Conservation (phyloP, 768 basidiomycete species). For the Lenzites betulinus region DNA sequence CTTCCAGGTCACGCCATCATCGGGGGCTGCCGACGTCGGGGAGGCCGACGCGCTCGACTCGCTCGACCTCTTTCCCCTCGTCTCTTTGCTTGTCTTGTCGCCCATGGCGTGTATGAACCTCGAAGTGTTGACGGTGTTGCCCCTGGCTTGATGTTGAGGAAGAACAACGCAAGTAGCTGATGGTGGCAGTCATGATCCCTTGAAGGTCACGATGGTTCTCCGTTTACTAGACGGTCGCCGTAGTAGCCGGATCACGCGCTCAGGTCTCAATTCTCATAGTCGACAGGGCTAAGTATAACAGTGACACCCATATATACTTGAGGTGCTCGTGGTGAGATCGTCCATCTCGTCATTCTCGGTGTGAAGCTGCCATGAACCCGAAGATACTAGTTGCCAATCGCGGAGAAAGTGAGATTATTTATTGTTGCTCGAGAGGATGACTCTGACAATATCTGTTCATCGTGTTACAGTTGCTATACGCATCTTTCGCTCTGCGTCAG, state of each 20-base stretch:
- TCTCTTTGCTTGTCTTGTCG: not conserved
- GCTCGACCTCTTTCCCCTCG: too few relatives aligned
- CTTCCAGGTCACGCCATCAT: conserved; percentile 24
- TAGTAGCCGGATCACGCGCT: conserved; percentile 6
- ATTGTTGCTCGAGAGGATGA: not conserved
- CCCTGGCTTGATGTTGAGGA: too few relatives aligned
- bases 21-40: not conserved
- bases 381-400: conserved; percentile 37
- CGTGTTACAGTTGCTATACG: conserved; percentile 31
- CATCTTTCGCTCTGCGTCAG: conserved; percentile 31
- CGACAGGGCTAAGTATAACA: not conserved
- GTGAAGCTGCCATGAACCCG: not conserved
- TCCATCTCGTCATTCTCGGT: too few relatives aligned
- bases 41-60: not conserved
- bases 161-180: too few relatives aligned
- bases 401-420: conserved; percentile 35
- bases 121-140: too few relatives aligned
- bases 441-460: not conserved
- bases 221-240: not conserved
- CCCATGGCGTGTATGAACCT: not conserved
- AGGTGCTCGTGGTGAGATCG: too few relatives aligned
- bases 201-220: conserved; percentile 6
- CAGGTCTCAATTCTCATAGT: not conserved
- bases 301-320: too few relatives aligned
- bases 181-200: too few relatives aligned